Base-by-base conservation (phyloP, 441 rosid species). In the Populus hybrid region DNA sequence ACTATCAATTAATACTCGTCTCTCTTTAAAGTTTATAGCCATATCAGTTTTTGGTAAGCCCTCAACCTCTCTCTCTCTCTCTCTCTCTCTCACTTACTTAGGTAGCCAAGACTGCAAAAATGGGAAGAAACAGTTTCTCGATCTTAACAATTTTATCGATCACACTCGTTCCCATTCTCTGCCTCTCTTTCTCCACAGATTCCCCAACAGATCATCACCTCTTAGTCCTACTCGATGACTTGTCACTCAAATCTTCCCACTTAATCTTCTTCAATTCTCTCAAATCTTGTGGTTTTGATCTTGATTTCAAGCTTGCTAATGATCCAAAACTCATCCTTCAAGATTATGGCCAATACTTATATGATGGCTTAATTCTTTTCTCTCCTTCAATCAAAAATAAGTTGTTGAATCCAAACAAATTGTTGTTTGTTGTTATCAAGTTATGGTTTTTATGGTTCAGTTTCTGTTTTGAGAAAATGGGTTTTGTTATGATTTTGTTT, bases 351-450 rank as follows among this genome's bases (percentile, higher is more conserved):
- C 87, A 88, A 86, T 93, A 89, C 85, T 73, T 91, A 72, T 93
- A 91, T 88, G 93, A 92, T 42, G 92, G 85, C 67, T 70, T 94
- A 61, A 78, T 95, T 32, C 6, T 95, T 42, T 92, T 93, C 85
- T 88, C 93, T 70, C 95, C 97, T 1, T 86, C 97, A 32, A 83
- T 88, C 9, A 92, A 93, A 71, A 87, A 97, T 95, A 85, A 86
- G 89, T 72, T 32, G 2, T 16, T 10, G 28, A 24, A 5, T 67
- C 5, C 34, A 32, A 32, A 32, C 6, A 32, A 32, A 32, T 32
- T 32, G 0, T 32, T 32, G 34, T 32, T 32, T 32, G 6, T 32
- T 32, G 34, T 32, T 32, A 32, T 32, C 34, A 32, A 32, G 34
- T 32, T 32, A 32, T 32, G 34, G 5, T 32, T 32, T 32, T 32